phyloP scores from a whole-genome alignment of 2,329 filamentous ascomycete genomes.

The Sclerotinia glacialis region DNA sequence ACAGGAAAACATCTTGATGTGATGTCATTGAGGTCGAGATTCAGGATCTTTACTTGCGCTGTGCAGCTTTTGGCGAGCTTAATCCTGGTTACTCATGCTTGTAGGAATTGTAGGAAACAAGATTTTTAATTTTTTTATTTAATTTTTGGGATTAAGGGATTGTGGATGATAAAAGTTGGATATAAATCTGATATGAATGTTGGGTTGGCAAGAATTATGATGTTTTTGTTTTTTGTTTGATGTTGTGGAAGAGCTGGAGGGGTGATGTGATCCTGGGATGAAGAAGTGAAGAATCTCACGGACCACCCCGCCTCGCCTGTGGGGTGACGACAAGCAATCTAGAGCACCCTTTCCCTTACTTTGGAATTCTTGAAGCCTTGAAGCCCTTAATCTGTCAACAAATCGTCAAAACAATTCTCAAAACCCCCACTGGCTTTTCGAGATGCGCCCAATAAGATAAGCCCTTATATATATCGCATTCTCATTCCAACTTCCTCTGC shows the following conservation, averaged over 20 bases:
- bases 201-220: neutral
- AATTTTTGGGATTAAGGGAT: neutral
- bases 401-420: no score
- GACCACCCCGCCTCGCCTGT: neutral
- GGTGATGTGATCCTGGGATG: slow-evolving; percentile 4
- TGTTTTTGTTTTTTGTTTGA: slow-evolving; percentile 8
- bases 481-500: neutral
- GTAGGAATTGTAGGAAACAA: slow-evolving; percentile 20
- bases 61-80: slow-evolving; percentile 9
- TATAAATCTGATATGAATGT: neutral
- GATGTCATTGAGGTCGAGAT: slow-evolving; percentile 22
- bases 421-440: neutral
- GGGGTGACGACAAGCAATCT: neutral
- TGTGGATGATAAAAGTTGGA: neutral
- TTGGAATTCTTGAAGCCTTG: neutral
- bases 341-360: neutral
- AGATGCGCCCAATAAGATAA: neutral
- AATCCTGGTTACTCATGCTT: slow-evolving; percentile 15
- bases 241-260: neutral
- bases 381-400: neutral
- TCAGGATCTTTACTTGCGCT: slow-evolving; percentile 18
- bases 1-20: slow-evolving; percentile 18
- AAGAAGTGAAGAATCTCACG: slow-evolving; percentile 5
- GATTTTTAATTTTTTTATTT: no score
- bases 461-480: neutral